These are phyloP conservation scores for Colletotrichum neosansevieriae DNA, from an alignment of 2,329 filamentous ascomycete genomes.

Conservation along the genomic window DNA sequence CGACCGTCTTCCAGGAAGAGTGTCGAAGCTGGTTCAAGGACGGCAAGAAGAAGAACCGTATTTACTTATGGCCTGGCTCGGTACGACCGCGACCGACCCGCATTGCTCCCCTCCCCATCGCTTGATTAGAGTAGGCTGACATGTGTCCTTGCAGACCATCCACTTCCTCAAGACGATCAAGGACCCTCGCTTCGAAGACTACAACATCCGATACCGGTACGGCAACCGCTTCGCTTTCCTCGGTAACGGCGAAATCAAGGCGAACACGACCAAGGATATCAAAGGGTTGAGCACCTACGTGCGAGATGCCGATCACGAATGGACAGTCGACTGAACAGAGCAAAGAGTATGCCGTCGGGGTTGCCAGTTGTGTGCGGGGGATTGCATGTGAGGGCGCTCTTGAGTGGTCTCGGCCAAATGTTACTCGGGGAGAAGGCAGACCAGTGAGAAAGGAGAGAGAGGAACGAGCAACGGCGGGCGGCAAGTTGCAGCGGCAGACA, in stretches of 20 bases:
- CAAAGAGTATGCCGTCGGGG: background rate
- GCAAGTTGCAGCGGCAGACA: background rate
- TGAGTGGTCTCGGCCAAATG: background rate
- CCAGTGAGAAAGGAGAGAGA: background rate
- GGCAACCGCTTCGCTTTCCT: slow-evolving; percentile 54
- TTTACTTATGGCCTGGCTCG: slow-evolving; percentile 49
- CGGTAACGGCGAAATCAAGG: slow-evolving; percentile 59
- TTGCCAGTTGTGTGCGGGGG: slow-evolving; percentile 14
- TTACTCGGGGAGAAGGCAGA: background rate
- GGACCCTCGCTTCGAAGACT: slow-evolving; percentile 49
- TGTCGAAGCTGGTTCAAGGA: slow-evolving; percentile 53
- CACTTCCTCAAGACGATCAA: slow-evolving; percentile 53
- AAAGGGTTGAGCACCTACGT: slow-evolving; percentile 58
- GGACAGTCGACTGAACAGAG: slow-evolving; percentile 55
- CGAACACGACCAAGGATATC: slow-evolving; percentile 53
- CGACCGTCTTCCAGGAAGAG: slow-evolving; percentile 49
- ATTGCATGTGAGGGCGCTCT: background rate
- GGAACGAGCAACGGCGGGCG: background rate
- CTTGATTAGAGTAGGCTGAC: background rate
- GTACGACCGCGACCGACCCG: slow-evolving; percentile 44
- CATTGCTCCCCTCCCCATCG: background rate
- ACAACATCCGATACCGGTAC: slow-evolving; percentile 50
- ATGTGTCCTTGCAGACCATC: slow-evolving; percentile 44
- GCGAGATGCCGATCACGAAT: slow-evolving; percentile 56
- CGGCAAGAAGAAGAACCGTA: slow-evolving; percentile 49